Percentiles rank a stretch among this genome's conserved stretches.
These are phyloP conservation scores for Colletotrichum orchidophilum DNA, from an alignment of 2,329 filamentous ascomycete species.

Conservation along the genomic window DNA sequence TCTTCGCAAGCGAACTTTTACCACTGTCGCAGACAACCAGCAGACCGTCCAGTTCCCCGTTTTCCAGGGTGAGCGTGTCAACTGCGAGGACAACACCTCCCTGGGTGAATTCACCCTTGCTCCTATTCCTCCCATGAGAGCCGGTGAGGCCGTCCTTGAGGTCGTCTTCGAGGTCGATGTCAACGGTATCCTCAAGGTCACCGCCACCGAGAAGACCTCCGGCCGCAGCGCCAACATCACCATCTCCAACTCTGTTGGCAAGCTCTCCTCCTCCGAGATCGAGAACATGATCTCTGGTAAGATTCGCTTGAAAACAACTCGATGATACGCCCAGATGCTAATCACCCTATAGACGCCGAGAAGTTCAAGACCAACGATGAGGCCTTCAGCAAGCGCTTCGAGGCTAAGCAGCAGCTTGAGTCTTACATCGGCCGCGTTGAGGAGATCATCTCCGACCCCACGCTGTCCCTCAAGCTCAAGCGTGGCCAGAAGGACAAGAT, in stretches of 20 bases:
- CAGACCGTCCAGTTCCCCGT: conserved; percentile 91
- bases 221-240: conserved; percentile 99
- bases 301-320: conserved; percentile 36
- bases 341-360: conserved; percentile 74
- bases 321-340: conserved; percentile 38
- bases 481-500: conserved; percentile 99
- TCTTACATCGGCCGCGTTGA: conserved; percentile 98
- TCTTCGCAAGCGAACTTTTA: conserved; percentile 74
- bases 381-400: conserved; percentile 99
- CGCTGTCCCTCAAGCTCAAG: conserved; percentile 96
- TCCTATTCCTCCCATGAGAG: conserved; percentile 87
- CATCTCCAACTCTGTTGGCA: conserved; percentile 99
- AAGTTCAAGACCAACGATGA: conserved; percentile 99
- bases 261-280: conserved; percentile 93
- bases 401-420: conserved; percentile 99
- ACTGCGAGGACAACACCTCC: conserved; percentile 98
- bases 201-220: conserved; percentile 98
- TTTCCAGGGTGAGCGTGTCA: conserved; percentile 95
- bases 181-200: conserved; percentile 99
- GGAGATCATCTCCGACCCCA: conserved; percentile 98
- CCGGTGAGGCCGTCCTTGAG: conserved; percentile 96
- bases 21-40: conserved; percentile 82
- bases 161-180: conserved; percentile 99
- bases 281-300: conserved; percentile 94
- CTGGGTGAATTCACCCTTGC: conserved; percentile 97